Evolutionary conservation across 371 early-diverging fungal species (phyloP), one percentile per base, ranked within the genome.

Genomic region (Neoconidiobolus thromboides): DNA sequence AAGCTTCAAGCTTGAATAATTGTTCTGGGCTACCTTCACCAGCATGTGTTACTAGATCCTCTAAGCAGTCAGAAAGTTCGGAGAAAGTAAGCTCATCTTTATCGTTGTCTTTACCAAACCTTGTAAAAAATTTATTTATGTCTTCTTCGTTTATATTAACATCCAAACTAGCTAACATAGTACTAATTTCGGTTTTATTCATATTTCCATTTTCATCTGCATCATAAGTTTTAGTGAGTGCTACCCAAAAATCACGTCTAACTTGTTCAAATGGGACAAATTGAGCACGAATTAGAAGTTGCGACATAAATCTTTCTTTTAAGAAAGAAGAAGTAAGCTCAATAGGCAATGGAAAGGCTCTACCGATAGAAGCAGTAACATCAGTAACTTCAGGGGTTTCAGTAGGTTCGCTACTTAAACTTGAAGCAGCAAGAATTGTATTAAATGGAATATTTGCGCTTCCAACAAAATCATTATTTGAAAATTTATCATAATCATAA

Each of bases 401-500:
- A 10, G 60, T 59, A 26, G 26, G 26, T 26, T 26, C 26, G 6
- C 14, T 47, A 6, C 48, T 50, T 10, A 62, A 48, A 7, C 61
- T 64, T 1, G 55, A 61, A 53, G n/a, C 57, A 3, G 46, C 55
- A 15, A 71, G 56, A 51, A 73, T 48, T 0, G 54, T 51, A 41
- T 65, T 61, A 37, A 71, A 47, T 4, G 73, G 67, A 41, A 82
- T 62, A 41, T 75, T 75, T 42, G 73, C 67, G 56, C 71, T 70
- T 1, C 83, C 87, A 0, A 88, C 76, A 60, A 74, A 76, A 61
- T 86, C 85, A 56, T 87, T 83, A 48, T 72, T 73, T n/a, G 76
- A 69, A 46, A 86, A 73, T 60, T 81, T 85, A 61, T 89, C 87
- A 70, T 80, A 78, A 60, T 91, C 91, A 58, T 85, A 85, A 7